These are phyloP conservation scores for Coniferiporia sulphurascens DNA, from an alignment of 1,284 basidiomycete genomes.

Conservation along the genomic window DNA sequence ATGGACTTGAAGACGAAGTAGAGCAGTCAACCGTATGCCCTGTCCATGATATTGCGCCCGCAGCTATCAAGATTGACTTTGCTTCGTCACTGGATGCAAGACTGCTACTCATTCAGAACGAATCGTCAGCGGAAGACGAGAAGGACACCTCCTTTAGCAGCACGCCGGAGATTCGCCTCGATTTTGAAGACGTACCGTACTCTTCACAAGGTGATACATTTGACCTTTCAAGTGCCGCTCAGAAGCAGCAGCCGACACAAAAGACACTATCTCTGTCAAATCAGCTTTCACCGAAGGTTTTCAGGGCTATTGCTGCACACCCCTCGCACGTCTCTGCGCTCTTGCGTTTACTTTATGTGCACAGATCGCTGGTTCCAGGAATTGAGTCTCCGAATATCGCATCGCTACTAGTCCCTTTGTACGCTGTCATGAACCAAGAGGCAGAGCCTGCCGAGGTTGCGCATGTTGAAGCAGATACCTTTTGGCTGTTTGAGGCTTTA, in stretches of 20 bases:
- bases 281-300: slow-evolving; percentile 45
- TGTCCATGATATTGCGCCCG: slow-evolving; percentile 45
- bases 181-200: slow-evolving; percentile 42
- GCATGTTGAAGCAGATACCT: slow-evolving; percentile 73
- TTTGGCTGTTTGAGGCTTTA: slow-evolving; percentile 75
- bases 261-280: slow-evolving; percentile 37
- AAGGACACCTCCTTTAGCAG: slow-evolving; percentile 19
- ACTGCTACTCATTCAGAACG: slow-evolving; percentile 39
- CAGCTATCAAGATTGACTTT: slow-evolving; percentile 44
- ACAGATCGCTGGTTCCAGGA: slow-evolving; percentile 68
- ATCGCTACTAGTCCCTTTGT: slow-evolving; percentile 65
- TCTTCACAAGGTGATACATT: slow-evolving; percentile 21
- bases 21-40: slow-evolving; percentile 45
- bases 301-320: slow-evolving; percentile 44
- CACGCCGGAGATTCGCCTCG: slow-evolving; percentile 46
- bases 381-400: slow-evolving; percentile 61
- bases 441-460: slow-evolving; percentile 53
- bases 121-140: slow-evolving; percentile 24
- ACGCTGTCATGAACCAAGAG: slow-evolving; percentile 56
- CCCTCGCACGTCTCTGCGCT: slow-evolving; percentile 59
- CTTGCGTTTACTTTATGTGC: slow-evolving; percentile 67
- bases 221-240: slow-evolving; percentile 28
- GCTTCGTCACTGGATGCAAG: slow-evolving; percentile 51
- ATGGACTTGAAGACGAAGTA: slow-evolving; percentile 46
- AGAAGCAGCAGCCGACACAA: slow-evolving; percentile 27